phyloP scores from a whole-genome alignment of 305 asterid species.

The Solanum hybrid region DNA sequence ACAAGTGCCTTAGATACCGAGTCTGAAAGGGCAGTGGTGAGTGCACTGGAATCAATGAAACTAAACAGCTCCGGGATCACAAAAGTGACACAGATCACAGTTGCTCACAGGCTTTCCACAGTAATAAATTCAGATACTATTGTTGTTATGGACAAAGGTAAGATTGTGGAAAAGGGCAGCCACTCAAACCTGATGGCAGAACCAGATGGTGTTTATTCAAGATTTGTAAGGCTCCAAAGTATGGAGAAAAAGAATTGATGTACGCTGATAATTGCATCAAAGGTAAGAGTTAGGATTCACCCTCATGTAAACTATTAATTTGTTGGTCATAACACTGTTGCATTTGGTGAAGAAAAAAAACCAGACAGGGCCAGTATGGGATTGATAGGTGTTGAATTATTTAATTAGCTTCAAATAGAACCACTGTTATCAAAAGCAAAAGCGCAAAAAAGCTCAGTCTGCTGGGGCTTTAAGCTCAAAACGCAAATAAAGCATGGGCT shows the following conservation, averaged over 20 bases:
- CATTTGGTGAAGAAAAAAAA: background rate
- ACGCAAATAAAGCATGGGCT: background rate
- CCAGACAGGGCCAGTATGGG: background rate
- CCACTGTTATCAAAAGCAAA: background rate
- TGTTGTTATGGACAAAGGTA: constrained; percentile 66
- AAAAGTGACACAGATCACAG: constrained; percentile 42
- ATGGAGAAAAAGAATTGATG: background rate
- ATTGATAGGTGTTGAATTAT: background rate
- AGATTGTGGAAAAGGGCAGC: constrained; percentile 54
- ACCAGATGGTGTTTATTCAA: constrained; percentile 33
- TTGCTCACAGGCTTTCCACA: constrained; percentile 75
- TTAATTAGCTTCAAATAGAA: background rate
- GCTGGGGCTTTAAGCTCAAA: background rate
- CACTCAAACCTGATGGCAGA: constrained; percentile 33
- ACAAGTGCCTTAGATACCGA: constrained; percentile 80
- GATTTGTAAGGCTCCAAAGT: constrained; percentile 45
- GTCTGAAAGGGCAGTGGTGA: constrained; percentile 57
- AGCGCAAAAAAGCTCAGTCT: background rate
- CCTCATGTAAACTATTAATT: background rate
- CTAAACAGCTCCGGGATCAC: constrained; percentile 15
- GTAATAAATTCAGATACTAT: constrained; percentile 43
- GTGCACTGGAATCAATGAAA: constrained; percentile 45
- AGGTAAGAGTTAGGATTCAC: background rate
- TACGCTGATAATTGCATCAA: background rate
- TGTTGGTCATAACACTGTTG: background rate